A percentile compares a stretch with the other conserved stretches of the same genome.
These are phyloP conservation scores for Tetraselmis striata DNA, from an alignment of 139 green algal species.

Conservation along the genomic window DNA sequence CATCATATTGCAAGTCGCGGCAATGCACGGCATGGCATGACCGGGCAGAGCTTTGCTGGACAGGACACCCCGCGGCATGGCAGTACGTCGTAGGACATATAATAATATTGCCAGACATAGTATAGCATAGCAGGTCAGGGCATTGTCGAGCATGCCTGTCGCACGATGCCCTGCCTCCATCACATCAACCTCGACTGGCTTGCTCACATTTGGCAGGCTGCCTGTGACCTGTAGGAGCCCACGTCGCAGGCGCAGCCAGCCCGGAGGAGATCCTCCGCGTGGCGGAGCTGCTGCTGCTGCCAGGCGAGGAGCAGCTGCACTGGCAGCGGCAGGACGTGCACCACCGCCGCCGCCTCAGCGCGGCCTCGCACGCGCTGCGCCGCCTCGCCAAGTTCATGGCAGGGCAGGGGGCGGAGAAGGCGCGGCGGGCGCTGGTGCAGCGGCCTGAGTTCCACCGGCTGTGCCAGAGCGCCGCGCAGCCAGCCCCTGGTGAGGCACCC, in stretches of 20 bases:
- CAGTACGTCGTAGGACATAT: too few species aligned
- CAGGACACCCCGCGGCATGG: too few species aligned
- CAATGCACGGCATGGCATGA: too few species aligned
- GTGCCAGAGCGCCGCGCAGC: background rate
- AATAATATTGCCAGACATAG: too few species aligned
- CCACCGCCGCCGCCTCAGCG: background rate
- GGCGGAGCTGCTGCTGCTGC: background rate
- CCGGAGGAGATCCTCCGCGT: background rate
- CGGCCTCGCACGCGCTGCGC: background rate
- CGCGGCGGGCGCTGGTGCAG: background rate
- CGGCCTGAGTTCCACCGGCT: background rate
- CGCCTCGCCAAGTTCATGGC: background rate
- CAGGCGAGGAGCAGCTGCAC: background rate
- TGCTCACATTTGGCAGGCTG: too few species aligned
- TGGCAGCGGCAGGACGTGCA: constrained; percentile 1
- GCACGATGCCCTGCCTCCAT: too few species aligned
- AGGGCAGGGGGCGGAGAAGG: background rate
- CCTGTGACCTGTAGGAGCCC: background rate
- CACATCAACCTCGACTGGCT: too few species aligned
- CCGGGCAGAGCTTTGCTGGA: too few species aligned
- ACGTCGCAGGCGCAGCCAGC: background rate
- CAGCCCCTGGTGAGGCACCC: background rate
- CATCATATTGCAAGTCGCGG: too few species aligned
- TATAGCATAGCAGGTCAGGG: too few species aligned
- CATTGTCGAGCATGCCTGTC: too few species aligned